phyloP scores from a whole-genome alignment of 306 rosid species.

The Abrus precatorius region DNA sequence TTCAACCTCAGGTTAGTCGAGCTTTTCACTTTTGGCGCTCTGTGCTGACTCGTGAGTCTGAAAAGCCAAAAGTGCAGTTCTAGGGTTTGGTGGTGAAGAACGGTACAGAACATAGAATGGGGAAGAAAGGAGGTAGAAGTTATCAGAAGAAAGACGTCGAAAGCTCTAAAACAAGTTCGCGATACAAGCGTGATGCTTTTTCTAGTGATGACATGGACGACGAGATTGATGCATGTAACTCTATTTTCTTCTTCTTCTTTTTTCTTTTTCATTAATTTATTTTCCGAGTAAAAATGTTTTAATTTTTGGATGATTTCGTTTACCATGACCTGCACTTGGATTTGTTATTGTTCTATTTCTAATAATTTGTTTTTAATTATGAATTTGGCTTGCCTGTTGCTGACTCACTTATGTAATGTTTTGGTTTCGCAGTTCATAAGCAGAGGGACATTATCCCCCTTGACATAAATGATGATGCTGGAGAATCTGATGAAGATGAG shows the following conservation, averaged over 20 bases:
- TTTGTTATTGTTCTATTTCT: background rate
- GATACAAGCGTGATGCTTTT: conserved; percentile 30
- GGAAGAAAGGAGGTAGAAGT: conserved; percentile 61
- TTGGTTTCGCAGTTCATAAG: conserved; percentile 73
- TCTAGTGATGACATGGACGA: conserved; percentile 75
- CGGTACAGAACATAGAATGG: conserved; percentile 52
- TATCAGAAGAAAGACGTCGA: conserved; percentile 46
- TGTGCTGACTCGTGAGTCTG: background rate
- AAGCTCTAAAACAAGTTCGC: conserved; percentile 50
- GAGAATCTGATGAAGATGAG: conserved; percentile 75
- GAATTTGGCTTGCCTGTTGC: background rate
- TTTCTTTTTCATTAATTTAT: background rate
- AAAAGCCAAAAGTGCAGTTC: background rate
- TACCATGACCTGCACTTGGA: background rate
- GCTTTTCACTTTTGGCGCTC: conserved; percentile 2
- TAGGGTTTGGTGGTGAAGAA: conserved; percentile 35
- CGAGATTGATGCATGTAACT: conserved; percentile 87
- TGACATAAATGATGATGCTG: conserved; percentile 59
- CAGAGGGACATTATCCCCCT: conserved; percentile 81
- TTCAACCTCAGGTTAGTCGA: background rate
- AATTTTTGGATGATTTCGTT: background rate
- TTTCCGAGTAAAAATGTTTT: background rate
- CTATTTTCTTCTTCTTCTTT: background rate
- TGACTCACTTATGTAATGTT: background rate
- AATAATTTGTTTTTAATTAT: background rate